A percentile compares a stretch with the other conserved stretches of the same genome.
Evolutionary conservation across 495 filamentous ascomycete species (phyloP).

Genomic region (Aspergillus baeticus): DNA sequence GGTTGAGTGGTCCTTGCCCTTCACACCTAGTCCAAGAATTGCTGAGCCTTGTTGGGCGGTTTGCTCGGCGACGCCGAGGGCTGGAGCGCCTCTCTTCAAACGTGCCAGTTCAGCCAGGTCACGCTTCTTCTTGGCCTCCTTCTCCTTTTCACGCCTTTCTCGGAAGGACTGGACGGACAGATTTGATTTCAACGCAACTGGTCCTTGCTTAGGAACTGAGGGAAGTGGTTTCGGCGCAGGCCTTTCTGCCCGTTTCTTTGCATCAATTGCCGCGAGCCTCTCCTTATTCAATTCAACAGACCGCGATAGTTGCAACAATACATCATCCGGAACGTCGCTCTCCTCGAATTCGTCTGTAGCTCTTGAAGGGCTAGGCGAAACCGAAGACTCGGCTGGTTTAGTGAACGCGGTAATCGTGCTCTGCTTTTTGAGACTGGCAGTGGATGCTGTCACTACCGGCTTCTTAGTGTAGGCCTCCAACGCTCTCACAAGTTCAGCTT

Average conservation of each 20-base stretch:
- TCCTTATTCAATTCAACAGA: conserved; percentile 51
- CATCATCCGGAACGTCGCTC: conserved; percentile 36
- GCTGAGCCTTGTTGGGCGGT: conserved; percentile 76
- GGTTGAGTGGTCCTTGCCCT: conserved; percentile 75
- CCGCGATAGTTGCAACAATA: conserved; percentile 42
- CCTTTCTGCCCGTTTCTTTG: conserved; percentile 35
- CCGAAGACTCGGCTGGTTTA: conserved; percentile 38
- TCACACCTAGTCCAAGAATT: conserved; percentile 69
- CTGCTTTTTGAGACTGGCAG: conserved; percentile 57
- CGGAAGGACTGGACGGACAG: conserved; percentile 52
- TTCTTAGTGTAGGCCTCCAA: conserved; percentile 73
- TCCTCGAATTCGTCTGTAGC: conserved; percentile 48
- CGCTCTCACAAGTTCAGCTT: conserved; percentile 76
- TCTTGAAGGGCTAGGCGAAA: conserved; percentile 29
- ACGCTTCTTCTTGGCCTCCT: conserved; percentile 69
- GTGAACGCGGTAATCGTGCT: conserved; percentile 66
- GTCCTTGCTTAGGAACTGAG: conserved; percentile 28
- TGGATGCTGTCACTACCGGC: conserved; percentile 45
- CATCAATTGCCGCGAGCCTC: conserved; percentile 35
- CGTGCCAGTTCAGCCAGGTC: conserved; percentile 66
- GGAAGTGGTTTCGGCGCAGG: conserved; percentile 35
- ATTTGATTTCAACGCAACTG: conserved; percentile 36
- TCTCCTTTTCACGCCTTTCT: conserved; percentile 68
- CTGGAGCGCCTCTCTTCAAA: conserved; percentile 54
- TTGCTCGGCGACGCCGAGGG: conserved; percentile 53